phyloP scores from a whole-genome alignment of 2,329 filamentous ascomycete genomes.

The Chaetomium olivaceum region DNA sequence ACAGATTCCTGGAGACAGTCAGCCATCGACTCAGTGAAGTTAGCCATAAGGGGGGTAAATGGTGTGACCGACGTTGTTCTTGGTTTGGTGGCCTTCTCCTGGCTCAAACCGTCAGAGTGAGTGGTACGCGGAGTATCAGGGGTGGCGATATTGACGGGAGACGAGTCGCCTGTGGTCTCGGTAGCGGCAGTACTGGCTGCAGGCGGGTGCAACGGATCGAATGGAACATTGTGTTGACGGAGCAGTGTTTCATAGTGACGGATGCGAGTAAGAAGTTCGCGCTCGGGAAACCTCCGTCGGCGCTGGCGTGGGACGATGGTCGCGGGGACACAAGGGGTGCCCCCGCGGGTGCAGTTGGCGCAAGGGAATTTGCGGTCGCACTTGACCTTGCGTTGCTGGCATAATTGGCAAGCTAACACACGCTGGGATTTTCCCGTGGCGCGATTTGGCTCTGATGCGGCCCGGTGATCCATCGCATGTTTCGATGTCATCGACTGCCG shows the following conservation, averaged over 20 bases:
- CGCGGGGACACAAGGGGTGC: constrained; percentile 47
- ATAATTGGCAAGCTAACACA: constrained; percentile 55
- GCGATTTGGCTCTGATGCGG: not conserved
- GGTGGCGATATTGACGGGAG: not conserved
- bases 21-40: constrained; percentile 11
- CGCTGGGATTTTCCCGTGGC: constrained; percentile 31
- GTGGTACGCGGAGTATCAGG: constrained; percentile 29
- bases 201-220: constrained; percentile 47
- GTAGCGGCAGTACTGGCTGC: constrained; percentile 23
- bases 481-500: not conserved
- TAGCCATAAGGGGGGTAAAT: constrained; percentile 14
- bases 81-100: not conserved
- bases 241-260: constrained; percentile 59
- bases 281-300: constrained; percentile 54
- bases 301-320: constrained; percentile 41
- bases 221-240: constrained; percentile 54
- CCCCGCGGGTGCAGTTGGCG: constrained; percentile 50
- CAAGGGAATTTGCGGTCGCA: constrained; percentile 63
- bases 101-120: not conserved
- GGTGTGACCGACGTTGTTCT: not conserved
- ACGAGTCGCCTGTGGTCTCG: not conserved
- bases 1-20: constrained; percentile 44
- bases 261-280: constrained; percentile 58
- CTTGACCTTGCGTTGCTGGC: constrained; percentile 65
- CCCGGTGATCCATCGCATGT: not conserved